Evolutionary conservation across 2,329 filamentous ascomycete species (phyloP).

Genomic region (Diaporthe caulivora): DNA sequence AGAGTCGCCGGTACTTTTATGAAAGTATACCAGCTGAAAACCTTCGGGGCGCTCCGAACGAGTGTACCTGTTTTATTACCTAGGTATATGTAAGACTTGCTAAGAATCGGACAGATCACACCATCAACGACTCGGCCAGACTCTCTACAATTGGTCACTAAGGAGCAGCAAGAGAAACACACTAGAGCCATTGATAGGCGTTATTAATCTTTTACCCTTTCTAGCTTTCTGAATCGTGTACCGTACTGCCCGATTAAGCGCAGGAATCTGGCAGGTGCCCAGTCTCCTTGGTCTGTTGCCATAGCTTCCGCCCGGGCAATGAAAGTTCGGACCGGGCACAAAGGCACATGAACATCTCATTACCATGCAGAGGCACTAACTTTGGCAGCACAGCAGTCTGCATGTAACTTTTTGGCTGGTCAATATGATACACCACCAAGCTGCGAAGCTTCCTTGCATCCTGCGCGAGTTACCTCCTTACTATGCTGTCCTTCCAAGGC

Average conservation of each 20-base stretch:
- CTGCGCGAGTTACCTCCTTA: not conserved
- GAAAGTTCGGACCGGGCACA: not conserved
- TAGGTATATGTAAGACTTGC: too few relatives aligned
- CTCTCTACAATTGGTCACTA: not conserved
- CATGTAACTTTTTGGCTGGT: not conserved
- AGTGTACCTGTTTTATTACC: too few relatives aligned
- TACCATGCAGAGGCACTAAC: not conserved
- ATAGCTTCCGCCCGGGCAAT: too few relatives aligned
- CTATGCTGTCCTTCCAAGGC: not conserved
- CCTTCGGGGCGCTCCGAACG: too few relatives aligned
- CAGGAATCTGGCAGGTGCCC: not conserved
- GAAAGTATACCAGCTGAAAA: too few relatives aligned
- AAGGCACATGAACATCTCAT: not conserved
- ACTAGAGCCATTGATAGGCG: not conserved
- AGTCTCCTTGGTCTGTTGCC: not conserved
- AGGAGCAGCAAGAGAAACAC: not conserved
- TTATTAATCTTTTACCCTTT: not conserved
- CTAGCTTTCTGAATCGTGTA: not conserved
- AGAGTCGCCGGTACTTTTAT: too few relatives aligned
- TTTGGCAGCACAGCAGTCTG: not conserved
- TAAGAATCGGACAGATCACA: too few relatives aligned
- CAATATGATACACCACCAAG: not conserved
- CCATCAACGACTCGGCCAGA: not conserved
- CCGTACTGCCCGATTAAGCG: not conserved
- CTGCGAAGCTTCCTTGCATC: not conserved